Evolutionary conservation across 2,329 filamentous ascomycete genomes (phyloP), one percentile per base, ranked within the genome.

Genomic region (Xylaria hypoxylon): DNA sequence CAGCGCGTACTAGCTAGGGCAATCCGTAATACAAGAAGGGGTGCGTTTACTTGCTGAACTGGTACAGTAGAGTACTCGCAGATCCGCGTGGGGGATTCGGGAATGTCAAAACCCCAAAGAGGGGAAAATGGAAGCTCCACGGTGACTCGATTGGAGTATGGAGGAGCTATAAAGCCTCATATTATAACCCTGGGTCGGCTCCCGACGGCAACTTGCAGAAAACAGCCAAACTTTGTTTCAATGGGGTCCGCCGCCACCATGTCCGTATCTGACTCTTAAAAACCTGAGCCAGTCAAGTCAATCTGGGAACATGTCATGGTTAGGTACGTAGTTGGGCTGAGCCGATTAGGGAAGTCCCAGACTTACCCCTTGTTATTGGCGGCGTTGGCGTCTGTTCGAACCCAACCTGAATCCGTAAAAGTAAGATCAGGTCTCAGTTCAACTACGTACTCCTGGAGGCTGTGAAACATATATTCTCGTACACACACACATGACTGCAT

Each of bases 201-300:
- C 52, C 68, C 68, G 58, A 70, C 74, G 74, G 73, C 70, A 70
- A 68, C 68, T 65, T 76, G 74, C 73, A 76, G 73, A 70, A 70
- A 68, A 73, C 70, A 74, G 68, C 73, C 73, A 74, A 70, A 68
- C 70, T 73, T 68, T 72, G 72, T 69, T 64, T 75, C 68, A 67
- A 70, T 65, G 65, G 70, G 72, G 64, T 71, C 70, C 68, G 71
- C 63, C 22, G 67, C 47, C 52, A 59, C 60, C 62, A 48, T 61
- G 71, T 67, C 68, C 65, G 57, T 65, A 53, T 67, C 67, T 65
- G 55, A 22, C 57, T 61, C 53, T 62, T 51, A 48, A 40, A n/a
- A 38, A 60, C 45, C 47, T 52, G 63, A 58, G 61, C 65, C 65
- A 70, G 67, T 69, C 71, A 68, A 67, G 69, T 67, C 60, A 67